Evolutionary conservation across 2,329 filamentous ascomycete species (phyloP), one percentile per base, ranked within the genome.

Genomic region (Microsporum audouinii): DNA sequence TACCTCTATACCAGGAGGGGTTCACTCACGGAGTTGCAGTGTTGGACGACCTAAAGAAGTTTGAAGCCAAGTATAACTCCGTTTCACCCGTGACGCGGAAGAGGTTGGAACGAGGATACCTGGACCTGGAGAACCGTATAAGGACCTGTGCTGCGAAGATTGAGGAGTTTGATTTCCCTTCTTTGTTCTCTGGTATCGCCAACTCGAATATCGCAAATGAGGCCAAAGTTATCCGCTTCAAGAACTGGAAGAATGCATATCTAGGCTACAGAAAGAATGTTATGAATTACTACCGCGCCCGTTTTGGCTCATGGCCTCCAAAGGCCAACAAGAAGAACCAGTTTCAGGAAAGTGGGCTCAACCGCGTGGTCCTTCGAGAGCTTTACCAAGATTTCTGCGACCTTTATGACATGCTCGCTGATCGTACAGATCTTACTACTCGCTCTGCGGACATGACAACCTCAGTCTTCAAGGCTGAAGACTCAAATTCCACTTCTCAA

Each of bases 11-110:
- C 75, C 89, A 89, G 62, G 91, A 96, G 73, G 90, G 89, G 0
- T 97, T 96, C 69, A 85, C 91, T 3, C 94, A 97, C 72, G 90
- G 87, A 0, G 90, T 89, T 7, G 94, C 92, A 57, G 95, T 94
- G 73, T 89, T 82, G 64, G 79, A 92, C 62, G 82, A 88, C 23
- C 80, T 90, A 36, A 84, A 91, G 62, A 80, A 85, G 60, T 82
- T 84, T 49, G 85, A 84, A 57, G 83, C 85, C 0, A 83, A 94
- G 56, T 91, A 85, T 72, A 77, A 80, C 31, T 78, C 88, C 68
- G 82, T 97, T 47, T 88, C 86, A 1, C 73, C 78, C 0, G 81
- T 83, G 64, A 95, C 91, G 0, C 83, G 84, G 53, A 88, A 89
- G 66, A 84, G 88, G n/a, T 78, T 97, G 5, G 89, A 94, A 69